A percentile compares a stretch with the other conserved stretches of the same genome.
phyloP scores from a whole-genome alignment of 2,329 filamentous ascomycete genomes.

The Daldinia sp. region DNA sequence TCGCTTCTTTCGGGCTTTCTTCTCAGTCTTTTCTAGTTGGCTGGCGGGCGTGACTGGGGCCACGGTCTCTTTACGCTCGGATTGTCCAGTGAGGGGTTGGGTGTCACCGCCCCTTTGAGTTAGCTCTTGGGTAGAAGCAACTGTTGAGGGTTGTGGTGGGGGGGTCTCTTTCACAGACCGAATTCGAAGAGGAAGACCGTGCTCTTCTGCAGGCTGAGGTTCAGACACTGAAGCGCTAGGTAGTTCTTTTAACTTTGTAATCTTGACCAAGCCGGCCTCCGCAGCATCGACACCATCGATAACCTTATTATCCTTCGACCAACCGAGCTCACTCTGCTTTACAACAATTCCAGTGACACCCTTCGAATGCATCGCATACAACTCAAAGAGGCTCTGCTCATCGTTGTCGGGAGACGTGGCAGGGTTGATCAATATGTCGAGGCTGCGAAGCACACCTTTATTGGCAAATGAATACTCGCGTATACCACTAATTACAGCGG shows the following conservation, averaged over 20 bases:
- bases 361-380: constrained; percentile 98
- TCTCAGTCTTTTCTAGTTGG: constrained; percentile 52
- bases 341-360: constrained; percentile 92
- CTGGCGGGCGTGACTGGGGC: constrained; percentile 46
- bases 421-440: constrained; percentile 85
- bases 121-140: constrained; percentile 44
- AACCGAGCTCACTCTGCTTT: constrained; percentile 90
- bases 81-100: constrained; percentile 34
- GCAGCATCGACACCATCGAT: constrained; percentile 82
- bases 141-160: constrained; percentile 38
- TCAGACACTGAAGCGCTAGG: constrained; percentile 61
- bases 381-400: constrained; percentile 85
- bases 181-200: constrained; percentile 49
- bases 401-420: constrained; percentile 72
- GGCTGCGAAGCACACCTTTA: constrained; percentile 86
- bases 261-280: constrained; percentile 77
- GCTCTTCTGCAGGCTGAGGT: constrained; percentile 60
- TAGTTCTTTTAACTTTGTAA: constrained; percentile 74
- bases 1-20: constrained; percentile 51
- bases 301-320: constrained; percentile 91
- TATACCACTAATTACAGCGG: constrained; percentile 96
- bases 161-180: constrained; percentile 48
- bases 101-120: constrained; percentile 47
- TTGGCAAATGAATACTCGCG: constrained; percentile 93
- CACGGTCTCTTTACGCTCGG: constrained; percentile 50